phyloP scores from a whole-genome alignment of 495 filamentous ascomycete species.

The Neurospora sp. region DNA sequence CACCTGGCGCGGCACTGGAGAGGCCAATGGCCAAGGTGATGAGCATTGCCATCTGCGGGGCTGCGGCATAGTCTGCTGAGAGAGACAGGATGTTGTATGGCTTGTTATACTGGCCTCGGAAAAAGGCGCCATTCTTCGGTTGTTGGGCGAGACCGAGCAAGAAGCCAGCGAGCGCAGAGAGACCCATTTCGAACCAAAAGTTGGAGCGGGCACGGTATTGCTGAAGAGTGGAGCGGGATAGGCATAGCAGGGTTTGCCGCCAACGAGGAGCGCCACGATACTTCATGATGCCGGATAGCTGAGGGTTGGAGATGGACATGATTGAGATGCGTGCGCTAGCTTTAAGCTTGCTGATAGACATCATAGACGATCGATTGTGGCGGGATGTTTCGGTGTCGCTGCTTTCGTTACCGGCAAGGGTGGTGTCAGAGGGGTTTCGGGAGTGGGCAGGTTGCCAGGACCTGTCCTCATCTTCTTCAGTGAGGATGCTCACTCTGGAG shows the following conservation, averaged over 20 bases:
- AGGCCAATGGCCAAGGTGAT: conserved; percentile 45
- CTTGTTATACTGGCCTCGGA: conserved; percentile 38
- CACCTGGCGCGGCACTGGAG: conserved; percentile 41
- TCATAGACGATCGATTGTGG: not conserved
- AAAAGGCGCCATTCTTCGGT: conserved; percentile 38
- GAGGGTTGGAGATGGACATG: not conserved
- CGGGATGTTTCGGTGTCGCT: conserved; percentile 8
- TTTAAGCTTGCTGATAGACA: not conserved
- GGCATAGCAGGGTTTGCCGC: conserved; percentile 39
- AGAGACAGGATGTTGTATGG: conserved; percentile 43
- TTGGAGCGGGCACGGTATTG: conserved; percentile 39
- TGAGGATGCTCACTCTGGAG: not conserved
- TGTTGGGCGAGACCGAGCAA: conserved; percentile 44
- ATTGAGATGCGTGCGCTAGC: not conserved
- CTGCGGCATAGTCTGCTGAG: conserved; percentile 36
- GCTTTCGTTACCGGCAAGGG: not conserved
- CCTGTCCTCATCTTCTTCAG: not conserved
- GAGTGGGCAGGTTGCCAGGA: conserved; percentile 11
- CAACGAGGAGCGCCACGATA: conserved; percentile 36
- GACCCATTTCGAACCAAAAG: conserved; percentile 43
- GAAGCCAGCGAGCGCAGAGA: conserved; percentile 39
- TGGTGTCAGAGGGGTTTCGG: not conserved
- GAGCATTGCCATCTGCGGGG: conserved; percentile 41
- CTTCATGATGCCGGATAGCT: conserved; percentile 18
- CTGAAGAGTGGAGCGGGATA: conserved; percentile 40